Percentiles rank a stretch among this genome's conserved stretches.
These are phyloP conservation scores for Leccinum boreale DNA, from an alignment of 768 basidiomycete genomes.

Conservation along the genomic window DNA sequence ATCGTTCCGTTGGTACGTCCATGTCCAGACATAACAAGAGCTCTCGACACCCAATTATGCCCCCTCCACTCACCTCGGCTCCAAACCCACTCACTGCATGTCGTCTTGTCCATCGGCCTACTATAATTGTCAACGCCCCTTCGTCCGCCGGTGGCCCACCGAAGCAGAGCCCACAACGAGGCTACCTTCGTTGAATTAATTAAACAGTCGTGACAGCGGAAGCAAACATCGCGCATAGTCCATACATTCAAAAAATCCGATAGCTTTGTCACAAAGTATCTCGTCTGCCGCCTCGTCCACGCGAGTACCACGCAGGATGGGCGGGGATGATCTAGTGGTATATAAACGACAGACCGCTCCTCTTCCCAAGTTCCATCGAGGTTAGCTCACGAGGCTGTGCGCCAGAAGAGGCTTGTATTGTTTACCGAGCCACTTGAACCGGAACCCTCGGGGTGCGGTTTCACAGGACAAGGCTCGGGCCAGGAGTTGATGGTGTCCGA, in stretches of 20 bases:
- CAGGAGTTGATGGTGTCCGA: neutral
- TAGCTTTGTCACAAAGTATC: neutral
- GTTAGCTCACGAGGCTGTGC: no score
- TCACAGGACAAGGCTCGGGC: neutral
- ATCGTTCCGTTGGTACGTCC: neutral
- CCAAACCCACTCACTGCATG: no score
- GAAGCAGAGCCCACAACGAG: neutral
- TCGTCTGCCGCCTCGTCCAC: conserved; percentile 5
- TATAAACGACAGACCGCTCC: neutral
- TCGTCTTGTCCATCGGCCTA: conserved; percentile 7
- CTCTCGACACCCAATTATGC: neutral
- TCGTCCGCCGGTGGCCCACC: neutral
- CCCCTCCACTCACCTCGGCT: neutral
- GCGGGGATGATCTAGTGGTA: neutral
- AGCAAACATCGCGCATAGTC: conserved; percentile 2
- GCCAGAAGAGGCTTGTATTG: no score
- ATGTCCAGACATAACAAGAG: neutral
- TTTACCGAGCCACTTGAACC: no score
- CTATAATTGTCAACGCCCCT: neutral
- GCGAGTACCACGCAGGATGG: neutral
- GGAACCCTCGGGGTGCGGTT: no score
- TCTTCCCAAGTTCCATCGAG: neutral
- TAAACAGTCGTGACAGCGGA: neutral
- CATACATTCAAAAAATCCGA: neutral
- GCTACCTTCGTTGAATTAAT: conserved; percentile 8